phyloP scores from a whole-genome alignment of 139 green algal genomes.

The Eudorina sp. region DNA sequence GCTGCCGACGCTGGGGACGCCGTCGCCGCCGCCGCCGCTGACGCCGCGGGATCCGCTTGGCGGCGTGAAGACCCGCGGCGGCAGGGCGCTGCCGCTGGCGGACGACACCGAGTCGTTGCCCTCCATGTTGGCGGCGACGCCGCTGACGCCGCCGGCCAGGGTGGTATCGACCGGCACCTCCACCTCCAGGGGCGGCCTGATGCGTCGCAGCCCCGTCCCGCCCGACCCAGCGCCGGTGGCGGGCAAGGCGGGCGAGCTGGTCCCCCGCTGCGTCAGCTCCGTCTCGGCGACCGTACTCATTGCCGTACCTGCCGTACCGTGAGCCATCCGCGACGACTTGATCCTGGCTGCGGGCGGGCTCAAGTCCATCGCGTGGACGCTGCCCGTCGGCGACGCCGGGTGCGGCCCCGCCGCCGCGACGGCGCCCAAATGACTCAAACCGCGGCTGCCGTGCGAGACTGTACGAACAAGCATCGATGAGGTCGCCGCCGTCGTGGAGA shows the following conservation, averaged over 20 bases:
- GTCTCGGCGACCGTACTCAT: background rate
- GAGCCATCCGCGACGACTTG: background rate
- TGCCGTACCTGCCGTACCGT: background rate
- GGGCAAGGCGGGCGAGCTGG: background rate
- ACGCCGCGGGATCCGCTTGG: background rate
- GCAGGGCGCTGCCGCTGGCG: background rate
- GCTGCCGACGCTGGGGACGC: background rate
- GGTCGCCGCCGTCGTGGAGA: background rate
- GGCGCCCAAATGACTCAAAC: background rate
- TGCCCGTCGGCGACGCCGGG: background rate
- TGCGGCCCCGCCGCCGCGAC: background rate
- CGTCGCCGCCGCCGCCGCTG: background rate
- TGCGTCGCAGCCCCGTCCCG: no score
- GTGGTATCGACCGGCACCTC: background rate
- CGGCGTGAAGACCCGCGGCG: background rate
- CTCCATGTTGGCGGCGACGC: no score
- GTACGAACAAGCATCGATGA: background rate
- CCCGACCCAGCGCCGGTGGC: background rate
- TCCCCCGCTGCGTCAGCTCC: background rate
- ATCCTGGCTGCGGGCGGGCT: background rate
- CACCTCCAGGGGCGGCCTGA: background rate
- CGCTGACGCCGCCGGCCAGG: background rate
- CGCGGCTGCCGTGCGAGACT: background rate
- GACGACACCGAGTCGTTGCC: no score
- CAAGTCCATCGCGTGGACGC: conserved; percentile 30